Evolutionary conservation across 441 rosid genomes (phyloP).

Genomic region (Syzygium malaccense): DNA sequence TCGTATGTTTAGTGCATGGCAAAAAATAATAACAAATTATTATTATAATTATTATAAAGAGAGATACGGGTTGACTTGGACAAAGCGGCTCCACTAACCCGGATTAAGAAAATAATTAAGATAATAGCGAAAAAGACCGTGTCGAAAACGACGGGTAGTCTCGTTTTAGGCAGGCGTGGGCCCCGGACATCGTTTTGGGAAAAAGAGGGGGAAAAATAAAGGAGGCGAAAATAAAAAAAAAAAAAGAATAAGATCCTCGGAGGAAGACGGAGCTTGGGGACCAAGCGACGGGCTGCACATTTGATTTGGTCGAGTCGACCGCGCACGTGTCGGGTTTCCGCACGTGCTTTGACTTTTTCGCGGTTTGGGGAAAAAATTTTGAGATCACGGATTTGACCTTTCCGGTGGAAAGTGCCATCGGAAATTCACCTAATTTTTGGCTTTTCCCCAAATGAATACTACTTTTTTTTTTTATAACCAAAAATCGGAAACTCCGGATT

Average conservation of each 20-base stretch:
- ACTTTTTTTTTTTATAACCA: neutral
- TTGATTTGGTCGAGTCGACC: neutral
- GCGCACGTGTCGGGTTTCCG: neutral
- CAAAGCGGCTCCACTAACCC: neutral
- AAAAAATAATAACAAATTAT: neutral
- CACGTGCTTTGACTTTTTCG: neutral
- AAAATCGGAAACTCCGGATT: neutral
- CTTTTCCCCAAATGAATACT: neutral
- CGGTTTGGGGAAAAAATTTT: neutral
- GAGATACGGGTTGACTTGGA: neutral
- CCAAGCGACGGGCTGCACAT: neutral
- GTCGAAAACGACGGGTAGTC: neutral
- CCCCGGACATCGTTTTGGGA: neutral
- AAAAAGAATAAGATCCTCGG: neutral
- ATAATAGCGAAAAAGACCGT: neutral
- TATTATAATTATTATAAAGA: neutral
- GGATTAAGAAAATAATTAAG: neutral
- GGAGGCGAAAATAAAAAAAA: neutral
- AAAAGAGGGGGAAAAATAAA: neutral
- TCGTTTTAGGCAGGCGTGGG: neutral
- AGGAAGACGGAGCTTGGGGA: neutral
- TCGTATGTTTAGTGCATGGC: neutral
- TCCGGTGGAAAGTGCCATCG: neutral
- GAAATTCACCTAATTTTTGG: neutral
- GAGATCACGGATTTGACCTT: neutral